These are phyloP conservation scores for Colletotrichum graminicola DNA, from an alignment of 2,329 filamentous ascomycete genomes.

Conservation along the genomic window DNA sequence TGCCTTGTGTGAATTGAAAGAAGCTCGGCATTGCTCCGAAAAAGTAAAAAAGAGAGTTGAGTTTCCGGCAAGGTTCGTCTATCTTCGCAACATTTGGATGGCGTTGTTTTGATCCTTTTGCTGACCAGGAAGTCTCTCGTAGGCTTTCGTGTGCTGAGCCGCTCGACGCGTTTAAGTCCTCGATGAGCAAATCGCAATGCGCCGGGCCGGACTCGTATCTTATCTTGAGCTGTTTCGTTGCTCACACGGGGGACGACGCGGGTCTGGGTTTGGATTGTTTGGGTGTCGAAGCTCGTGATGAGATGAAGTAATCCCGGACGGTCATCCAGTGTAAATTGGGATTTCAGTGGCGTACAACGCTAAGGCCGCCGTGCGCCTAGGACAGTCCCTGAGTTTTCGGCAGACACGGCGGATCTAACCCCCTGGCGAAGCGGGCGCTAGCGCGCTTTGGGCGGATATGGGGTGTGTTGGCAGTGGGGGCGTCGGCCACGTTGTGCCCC, in stretches of 20 bases:
- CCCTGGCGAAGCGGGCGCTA: conserved; percentile 25
- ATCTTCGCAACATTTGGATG: conserved; percentile 33
- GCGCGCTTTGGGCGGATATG: conserved; percentile 25
- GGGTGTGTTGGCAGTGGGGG: conserved; percentile 36
- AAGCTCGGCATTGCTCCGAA: conserved; percentile 67
- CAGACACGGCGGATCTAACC: conserved; percentile 29
- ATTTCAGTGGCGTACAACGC: conserved; percentile 31
- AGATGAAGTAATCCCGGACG: conserved; percentile 33
- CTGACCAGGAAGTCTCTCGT: background rate
- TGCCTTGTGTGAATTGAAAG: conserved; percentile 76
- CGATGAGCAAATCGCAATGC: background rate
- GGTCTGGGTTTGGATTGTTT: conserved; percentile 28
- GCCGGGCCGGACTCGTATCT: background rate
- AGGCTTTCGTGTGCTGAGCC: background rate
- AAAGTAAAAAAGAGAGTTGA: background rate
- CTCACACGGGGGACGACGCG: conserved; percentile 20
- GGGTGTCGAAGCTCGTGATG: conserved; percentile 21
- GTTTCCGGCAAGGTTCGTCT: conserved; percentile 17
- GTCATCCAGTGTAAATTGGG: conserved; percentile 33
- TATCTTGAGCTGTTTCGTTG: background rate
- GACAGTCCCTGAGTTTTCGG: conserved; percentile 39
- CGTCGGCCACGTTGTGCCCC: conserved; percentile 11
- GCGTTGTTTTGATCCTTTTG: conserved; percentile 31
- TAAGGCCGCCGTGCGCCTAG: conserved; percentile 29
- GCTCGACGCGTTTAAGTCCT: background rate